Evolutionary conservation across 2,329 filamentous ascomycete genomes (phyloP), one percentile per base, ranked within the genome.

Genomic region (Meredithiella fracta): DNA sequence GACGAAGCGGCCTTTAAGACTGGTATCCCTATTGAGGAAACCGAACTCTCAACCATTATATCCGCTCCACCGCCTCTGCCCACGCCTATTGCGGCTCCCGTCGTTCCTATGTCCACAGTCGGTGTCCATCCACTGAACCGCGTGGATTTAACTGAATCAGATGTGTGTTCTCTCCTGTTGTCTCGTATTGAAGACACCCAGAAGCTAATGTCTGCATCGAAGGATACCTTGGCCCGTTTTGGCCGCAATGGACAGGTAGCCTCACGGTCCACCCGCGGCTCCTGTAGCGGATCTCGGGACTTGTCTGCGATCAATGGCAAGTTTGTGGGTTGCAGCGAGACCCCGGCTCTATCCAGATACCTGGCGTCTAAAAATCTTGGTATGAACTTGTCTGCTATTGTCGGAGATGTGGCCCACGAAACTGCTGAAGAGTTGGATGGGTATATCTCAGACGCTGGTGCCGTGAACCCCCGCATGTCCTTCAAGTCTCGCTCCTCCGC

Each of bases 1-100:
- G 91, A 97, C 67, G 87, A 90, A 64, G 92, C 92, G 60, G 92
- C 91, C 34, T 77, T 90, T 56, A 85, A 86, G 59, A 94, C 88
- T 62, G 92, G 92, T 54, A 83, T 90, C 62, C 80, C 85, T 11
- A 80, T 95, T 58, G 86, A 94, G 15, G 50, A 55, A 22, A 20
- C 29, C 14, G 57, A 58, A 15, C 42, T 58, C 20, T 38, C 31
- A 2, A 37, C 53, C 8, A 54, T 58, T 20, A 47, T 51, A 23
- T 44, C 56, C 15, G 31, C 29, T 25, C 38, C 50, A 17, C 22
- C 40, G 14, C 29, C 37, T 34, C 50, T 29, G 23, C 25, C 40
- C 22, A 23, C 51, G 4, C 15, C 31, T 38, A 17, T 31, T 49
- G 42, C 53, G 29, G 14, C 42, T 17, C 22, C 56, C 4, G 31